Percentiles rank a stretch among this genome's conserved stretches.
phyloP scores from a whole-genome alignment of 495 filamentous ascomycete species.

The Jackrogersella multiformis region DNA sequence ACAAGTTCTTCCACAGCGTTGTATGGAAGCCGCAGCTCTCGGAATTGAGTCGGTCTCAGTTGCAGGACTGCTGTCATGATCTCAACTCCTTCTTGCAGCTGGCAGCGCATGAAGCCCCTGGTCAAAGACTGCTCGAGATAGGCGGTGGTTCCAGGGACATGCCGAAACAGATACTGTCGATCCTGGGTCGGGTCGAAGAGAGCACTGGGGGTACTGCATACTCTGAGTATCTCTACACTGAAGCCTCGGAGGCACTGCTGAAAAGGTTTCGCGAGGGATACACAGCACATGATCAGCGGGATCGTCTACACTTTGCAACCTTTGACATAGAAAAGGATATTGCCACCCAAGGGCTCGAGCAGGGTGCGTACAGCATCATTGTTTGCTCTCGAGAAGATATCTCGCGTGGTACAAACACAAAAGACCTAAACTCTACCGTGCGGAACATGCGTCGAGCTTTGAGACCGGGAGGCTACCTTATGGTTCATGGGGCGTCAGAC shows the following conservation, averaged over 20 bases:
- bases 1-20: not conserved
- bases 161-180: not conserved
- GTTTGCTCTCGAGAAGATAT: no score
- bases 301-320: not conserved
- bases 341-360: not conserved
- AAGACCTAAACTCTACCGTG: not conserved
- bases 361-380: not conserved
- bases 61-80: not conserved
- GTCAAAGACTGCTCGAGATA: not conserved
- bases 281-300: not conserved
- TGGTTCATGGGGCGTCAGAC: not conserved
- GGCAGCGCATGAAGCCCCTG: not conserved
- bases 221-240: not conserved
- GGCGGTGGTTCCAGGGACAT: not conserved
- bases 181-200: not conserved
- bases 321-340: not conserved
- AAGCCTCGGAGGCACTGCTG: not conserved
- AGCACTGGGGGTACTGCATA: not conserved
- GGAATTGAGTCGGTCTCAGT: no score
- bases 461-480: not conserved
- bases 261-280: not conserved
- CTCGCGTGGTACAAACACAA: not conserved
- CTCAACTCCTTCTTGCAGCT: not conserved
- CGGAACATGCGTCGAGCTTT: not conserved
- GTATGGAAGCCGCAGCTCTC: not conserved